Evolutionary conservation across 192 early-diverging fungal species (phyloP).

Genomic region (Fimicolochytrium jonesii): DNA sequence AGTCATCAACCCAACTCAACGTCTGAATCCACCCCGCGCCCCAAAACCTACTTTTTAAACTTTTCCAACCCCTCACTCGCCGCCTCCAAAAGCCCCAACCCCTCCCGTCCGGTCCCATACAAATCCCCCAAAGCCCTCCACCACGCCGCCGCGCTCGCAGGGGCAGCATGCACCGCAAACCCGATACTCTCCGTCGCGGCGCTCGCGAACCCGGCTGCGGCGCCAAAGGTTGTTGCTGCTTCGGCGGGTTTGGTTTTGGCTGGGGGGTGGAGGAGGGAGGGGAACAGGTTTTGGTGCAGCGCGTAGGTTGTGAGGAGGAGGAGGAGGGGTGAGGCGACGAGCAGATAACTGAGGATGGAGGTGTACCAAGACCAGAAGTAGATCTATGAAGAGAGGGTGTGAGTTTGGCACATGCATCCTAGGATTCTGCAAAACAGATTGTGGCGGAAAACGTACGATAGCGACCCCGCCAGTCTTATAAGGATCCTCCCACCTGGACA

Average conservation of each 20-base stretch:
- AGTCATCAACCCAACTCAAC: not conserved
- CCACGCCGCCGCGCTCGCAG: constrained; percentile 5
- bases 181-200: constrained; percentile 12
- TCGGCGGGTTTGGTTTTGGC: not conserved
- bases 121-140: constrained; percentile 18
- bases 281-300: not conserved
- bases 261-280: not conserved
- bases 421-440: not conserved
- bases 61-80: constrained; percentile 15
- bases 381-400: not conserved
- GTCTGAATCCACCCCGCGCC: no score
- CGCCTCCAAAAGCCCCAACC: constrained; percentile 8
- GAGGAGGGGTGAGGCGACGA: constrained; percentile 7
- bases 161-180: not conserved
- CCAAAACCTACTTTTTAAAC: constrained; percentile 21
- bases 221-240: constrained; percentile 3
- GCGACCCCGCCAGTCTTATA: constrained; percentile 1
- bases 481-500: constrained; percentile 20
- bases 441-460: not conserved
- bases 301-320: constrained; percentile 8
- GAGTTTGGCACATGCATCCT: not conserved
- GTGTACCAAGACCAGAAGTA: constrained; percentile 21
- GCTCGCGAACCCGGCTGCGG: not conserved
- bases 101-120: constrained; percentile 16
- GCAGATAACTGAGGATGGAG: not conserved